Percentiles rank a stretch among this genome's conserved stretches.
phyloP scores from a whole-genome alignment of 1,139 yeast species.

The Scheffersomyces lignicola region DNA sequence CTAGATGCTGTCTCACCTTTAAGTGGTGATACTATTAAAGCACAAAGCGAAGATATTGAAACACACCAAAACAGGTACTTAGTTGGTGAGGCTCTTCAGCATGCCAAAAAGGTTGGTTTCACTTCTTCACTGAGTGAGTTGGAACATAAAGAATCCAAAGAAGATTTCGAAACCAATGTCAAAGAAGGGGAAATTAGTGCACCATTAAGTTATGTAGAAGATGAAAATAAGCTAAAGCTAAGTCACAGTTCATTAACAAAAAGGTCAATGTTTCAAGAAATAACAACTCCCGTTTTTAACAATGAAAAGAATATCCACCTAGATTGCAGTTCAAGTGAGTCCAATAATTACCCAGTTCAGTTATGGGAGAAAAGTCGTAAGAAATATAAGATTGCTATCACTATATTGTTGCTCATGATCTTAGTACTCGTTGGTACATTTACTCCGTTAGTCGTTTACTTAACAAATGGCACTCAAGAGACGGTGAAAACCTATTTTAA shows the following conservation, averaged over 20 bases:
- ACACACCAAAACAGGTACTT: too few species aligned
- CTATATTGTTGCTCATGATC: conserved; percentile 7
- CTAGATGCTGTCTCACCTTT: conserved; percentile 6
- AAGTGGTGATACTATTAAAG: conserved; percentile 2
- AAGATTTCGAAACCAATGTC: too few species aligned
- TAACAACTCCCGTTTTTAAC: conserved; percentile 2
- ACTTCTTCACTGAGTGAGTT: too few species aligned
- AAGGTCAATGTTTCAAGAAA: conserved; percentile 1
- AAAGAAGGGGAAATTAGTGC: background rate
- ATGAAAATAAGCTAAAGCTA: conserved; percentile 1
- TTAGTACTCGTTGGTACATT: conserved; percentile 19
- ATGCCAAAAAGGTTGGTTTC: too few species aligned
- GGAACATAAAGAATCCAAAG: too few species aligned
- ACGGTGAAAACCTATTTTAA: conserved; percentile 20
- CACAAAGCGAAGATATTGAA: background rate
- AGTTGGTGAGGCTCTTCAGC: too few species aligned
- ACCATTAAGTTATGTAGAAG: conserved; percentile 5
- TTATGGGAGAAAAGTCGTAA: background rate
- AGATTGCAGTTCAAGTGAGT: too few species aligned
- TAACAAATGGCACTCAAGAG: conserved; percentile 21
- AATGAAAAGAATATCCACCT: too few species aligned
- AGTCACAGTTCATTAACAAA: conserved; percentile 3
- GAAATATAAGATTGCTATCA: background rate
- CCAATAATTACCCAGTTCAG: too few species aligned
- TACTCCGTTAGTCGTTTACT: conserved; percentile 20